Evolutionary conservation across 2,329 filamentous ascomycete genomes (phyloP), one percentile per base, ranked within the genome.

Genomic region (Nemania sp.): DNA sequence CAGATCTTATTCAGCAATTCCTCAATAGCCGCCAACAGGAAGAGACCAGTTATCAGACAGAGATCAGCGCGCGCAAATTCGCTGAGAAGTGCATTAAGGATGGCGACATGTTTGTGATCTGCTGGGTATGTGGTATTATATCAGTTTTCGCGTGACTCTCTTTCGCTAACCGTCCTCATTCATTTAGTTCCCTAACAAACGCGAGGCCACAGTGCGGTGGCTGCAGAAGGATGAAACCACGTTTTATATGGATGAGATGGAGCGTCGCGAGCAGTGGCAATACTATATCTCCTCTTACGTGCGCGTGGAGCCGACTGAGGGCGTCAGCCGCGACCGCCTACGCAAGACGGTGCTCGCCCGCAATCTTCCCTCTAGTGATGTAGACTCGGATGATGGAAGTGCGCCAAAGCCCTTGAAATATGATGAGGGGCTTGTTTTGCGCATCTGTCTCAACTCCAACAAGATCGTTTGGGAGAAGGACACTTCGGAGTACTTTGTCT

Each of bases 271-370:
- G 70, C 87, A 89, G 45, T 99, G 96, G 96, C 93, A 95, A 74
- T 97, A 97, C 82, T 99, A 99, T 78, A 93, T 97, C 65, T 94
- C 95, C 20, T 94, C 94, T 0, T 98, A 92, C 80, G 92, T 93
- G 73, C 93, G 93, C 70, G 88, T 94, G 26, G 93, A 97, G 76
- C 92, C 93, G 1, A 99, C 96, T 0, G 93, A 96, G 80, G 92
- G 92, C 15, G 86, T 96, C 2, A 83, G 86, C 6, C 85, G 90
- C 57, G 85, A 86, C 5, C 88, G 87, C 55, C 85, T 93, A 75
- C 88, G 87, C 69, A 91, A 89, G 80, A 86, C 89, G 4, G 88
- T 94, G 66, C 84, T 95, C 18, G 87, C 88, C 58, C 90, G 92
- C 66, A 94, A 92, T 78, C 82, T 93, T 43, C 90, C 90, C 0